A percentile compares a stretch with the other conserved stretches of the same genome.
Evolutionary conservation across 208 protist species (phyloP).

Genomic region (Crithidia expoeki): DNA sequence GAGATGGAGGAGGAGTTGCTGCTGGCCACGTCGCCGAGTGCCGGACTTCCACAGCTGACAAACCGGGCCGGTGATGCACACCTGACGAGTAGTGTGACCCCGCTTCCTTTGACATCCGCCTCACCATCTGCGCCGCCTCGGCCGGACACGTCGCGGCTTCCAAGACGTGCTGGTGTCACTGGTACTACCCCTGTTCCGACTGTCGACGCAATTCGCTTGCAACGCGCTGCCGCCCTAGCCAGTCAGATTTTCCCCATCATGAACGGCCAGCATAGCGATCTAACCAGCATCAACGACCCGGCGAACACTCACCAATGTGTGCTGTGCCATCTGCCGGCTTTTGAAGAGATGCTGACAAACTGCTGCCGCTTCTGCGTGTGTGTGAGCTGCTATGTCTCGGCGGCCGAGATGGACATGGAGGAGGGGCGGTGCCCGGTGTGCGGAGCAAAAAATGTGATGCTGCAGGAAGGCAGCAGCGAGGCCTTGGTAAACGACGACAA

Average conservation of each 20-base stretch:
- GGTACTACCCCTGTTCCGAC: background rate
- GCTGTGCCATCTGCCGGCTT: constrained; percentile 64
- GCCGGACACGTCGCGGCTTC: background rate
- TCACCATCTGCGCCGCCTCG: background rate
- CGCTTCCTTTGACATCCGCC: background rate
- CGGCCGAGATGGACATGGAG: constrained; percentile 62
- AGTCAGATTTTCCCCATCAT: constrained; percentile 64
- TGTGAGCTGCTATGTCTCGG: constrained; percentile 51
- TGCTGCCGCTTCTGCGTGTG: constrained; percentile 75
- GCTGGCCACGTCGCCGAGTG: background rate
- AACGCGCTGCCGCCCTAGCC: constrained; percentile 55
- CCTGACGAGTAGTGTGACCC: background rate
- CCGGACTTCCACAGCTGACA: background rate
- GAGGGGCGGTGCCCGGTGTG: constrained; percentile 77
- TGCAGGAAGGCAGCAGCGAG: background rate
- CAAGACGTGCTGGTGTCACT: background rate
- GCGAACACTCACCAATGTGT: constrained; percentile 53
- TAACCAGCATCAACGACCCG: constrained; percentile 18
- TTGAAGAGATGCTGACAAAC: constrained; percentile 38
- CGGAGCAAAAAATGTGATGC: constrained; percentile 21
- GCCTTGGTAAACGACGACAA: background rate
- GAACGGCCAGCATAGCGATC: constrained; percentile 28
- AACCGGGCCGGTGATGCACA: background rate
- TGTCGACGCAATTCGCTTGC: constrained; percentile 42
- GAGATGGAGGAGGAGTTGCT: constrained; percentile 56